Percentiles rank a stretch among this genome's conserved stretches.
These are phyloP conservation scores for Cruciata laevipes DNA, from an alignment of 257 asterid species.

Conservation along the genomic window DNA sequence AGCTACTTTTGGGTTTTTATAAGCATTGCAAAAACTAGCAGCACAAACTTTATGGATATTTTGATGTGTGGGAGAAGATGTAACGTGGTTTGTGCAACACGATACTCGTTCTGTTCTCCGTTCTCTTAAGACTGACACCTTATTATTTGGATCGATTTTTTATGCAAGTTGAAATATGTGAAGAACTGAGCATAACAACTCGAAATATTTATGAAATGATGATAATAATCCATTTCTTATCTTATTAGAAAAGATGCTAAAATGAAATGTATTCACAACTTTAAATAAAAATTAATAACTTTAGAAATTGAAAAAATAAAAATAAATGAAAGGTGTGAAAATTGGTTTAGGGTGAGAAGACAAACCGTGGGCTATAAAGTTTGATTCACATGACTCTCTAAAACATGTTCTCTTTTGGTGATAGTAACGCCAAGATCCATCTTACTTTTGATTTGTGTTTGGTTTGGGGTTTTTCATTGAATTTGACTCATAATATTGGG, in stretches of 20 bases:
- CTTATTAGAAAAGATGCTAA: not conserved
- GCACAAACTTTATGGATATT: not conserved
- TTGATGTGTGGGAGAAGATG: not conserved
- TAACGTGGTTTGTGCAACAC: not conserved
- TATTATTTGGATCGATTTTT: not conserved
- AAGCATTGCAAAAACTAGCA: not conserved
- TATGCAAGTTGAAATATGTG: too few relatives aligned
- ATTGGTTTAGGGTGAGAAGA: not conserved
- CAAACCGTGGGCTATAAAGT: not conserved
- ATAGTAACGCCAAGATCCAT: constrained; percentile 2
- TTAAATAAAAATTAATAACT: too few relatives aligned
- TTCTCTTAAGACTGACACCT: not conserved
- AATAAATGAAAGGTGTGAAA: not conserved
- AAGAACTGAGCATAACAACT: too few relatives aligned
- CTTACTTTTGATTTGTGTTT: too few relatives aligned
- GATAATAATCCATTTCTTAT: too few relatives aligned
- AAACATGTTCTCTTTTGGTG: not conserved
- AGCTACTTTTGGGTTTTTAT: constrained; percentile 9
- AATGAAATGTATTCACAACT: too few relatives aligned
- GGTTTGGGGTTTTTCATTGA: too few relatives aligned
- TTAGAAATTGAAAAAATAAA: too few relatives aligned
- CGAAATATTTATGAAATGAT: not conserved
- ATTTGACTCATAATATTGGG: too few relatives aligned
- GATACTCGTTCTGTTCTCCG: not conserved
- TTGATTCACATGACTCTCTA: not conserved